Conservation (phyloP, 2,329 filamentous ascomycete genomes). For the Clarireedia paspali region DNA sequence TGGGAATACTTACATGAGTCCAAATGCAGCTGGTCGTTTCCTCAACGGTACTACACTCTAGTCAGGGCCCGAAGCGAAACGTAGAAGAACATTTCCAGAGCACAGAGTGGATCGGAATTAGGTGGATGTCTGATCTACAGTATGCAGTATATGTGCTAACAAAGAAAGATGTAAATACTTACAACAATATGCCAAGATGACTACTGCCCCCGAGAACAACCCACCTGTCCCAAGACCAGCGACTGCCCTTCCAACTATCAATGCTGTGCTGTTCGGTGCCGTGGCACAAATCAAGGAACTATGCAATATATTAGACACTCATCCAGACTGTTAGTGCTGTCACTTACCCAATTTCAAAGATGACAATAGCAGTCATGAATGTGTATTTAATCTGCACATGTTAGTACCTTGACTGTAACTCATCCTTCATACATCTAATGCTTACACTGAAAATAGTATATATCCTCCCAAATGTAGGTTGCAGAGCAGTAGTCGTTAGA, state of each 20-base stretch:
- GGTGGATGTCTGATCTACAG: too few species aligned
- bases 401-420: neutral
- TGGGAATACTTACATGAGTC: constrained; percentile 16
- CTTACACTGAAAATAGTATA: constrained; percentile 24
- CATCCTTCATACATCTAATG: neutral
- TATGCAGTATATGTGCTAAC: too few species aligned
- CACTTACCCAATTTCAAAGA: constrained; percentile 26
- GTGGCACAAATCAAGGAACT: constrained; percentile 25
- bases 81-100: neutral
- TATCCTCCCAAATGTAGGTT: constrained; percentile 28
- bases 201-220: constrained; percentile 31
- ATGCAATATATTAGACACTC: neutral
- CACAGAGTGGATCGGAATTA: too few species aligned
- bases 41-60: constrained; percentile 16
- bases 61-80: neutral
- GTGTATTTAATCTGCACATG: constrained; percentile 25
- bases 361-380: constrained; percentile 24
- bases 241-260: constrained; percentile 28
- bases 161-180: neutral
- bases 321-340: neutral
- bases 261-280: constrained; percentile 25
- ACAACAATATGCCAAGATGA: constrained; percentile 23
- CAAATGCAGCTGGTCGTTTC: constrained; percentile 26
- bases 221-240: constrained; percentile 29
- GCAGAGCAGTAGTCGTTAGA: constrained; percentile 30